Conservation (phyloP, 768 basidiomycete species). For the Kwoniella europaea region DNA sequence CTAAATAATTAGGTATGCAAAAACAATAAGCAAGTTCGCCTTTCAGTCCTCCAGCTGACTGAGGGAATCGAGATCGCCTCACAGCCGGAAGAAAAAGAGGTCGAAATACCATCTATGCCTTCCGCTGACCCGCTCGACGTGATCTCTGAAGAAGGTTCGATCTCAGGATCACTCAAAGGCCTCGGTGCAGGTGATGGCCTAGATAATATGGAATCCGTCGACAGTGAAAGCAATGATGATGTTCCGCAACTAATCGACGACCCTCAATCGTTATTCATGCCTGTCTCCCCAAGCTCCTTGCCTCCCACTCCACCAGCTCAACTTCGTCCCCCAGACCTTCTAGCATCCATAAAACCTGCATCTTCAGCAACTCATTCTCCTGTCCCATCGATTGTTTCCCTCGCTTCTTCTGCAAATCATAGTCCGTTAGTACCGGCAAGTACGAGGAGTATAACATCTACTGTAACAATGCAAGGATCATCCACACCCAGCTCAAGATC, state of each 20-base stretch:
- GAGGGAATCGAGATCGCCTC: conserved; percentile 24
- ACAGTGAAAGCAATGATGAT: neutral
- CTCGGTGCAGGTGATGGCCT: neutral
- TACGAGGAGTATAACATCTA: neutral
- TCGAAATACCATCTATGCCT: neutral
- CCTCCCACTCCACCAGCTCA: conserved; percentile 3
- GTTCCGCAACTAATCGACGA: neutral
- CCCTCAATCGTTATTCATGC: neutral
- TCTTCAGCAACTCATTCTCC: neutral
- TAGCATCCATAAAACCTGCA: neutral
- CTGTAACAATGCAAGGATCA: neutral
- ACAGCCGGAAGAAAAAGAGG: conserved; percentile 13
- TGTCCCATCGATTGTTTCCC: neutral
- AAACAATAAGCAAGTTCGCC: conserved; percentile 30
- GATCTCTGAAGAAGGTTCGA: conserved; percentile 11
- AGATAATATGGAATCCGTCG: neutral
- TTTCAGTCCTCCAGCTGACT: conserved; percentile 12
- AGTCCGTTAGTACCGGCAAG: conserved; percentile 12
- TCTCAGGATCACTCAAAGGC: conserved; percentile 1
- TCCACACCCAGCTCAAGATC: neutral
- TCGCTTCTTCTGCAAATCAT: neutral
- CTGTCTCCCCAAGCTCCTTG: neutral
- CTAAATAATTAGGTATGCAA: conserved; percentile 35
- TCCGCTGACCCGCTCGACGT: conserved; percentile 6
- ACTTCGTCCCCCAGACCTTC: neutral